Base-by-base conservation (phyloP, 1,139 yeast genomes). In the Debaryomyces coudertii region DNA sequence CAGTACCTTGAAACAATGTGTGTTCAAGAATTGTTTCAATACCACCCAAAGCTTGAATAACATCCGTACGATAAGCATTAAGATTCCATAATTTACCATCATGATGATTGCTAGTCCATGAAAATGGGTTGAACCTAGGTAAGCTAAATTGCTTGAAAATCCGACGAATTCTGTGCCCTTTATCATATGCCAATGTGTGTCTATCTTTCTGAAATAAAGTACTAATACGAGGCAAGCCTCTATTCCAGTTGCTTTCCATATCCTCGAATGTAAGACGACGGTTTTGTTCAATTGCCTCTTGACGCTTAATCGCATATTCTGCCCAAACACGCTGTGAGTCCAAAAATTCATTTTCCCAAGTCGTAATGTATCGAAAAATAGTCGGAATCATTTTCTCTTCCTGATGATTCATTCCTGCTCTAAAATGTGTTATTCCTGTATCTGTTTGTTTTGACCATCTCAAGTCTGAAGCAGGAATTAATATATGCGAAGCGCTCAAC, bases 311-410 rank as follows among this genome's bases (percentile, higher is more conserved):
- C 0, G 97, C 95, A 68, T 92, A 95, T 54, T 93, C 99, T 0
- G 96, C 92, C 99, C 99, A 95, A 1, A 93, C 99, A 51, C 97
- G 76, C 66, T 90, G 96, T 1, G 98, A 92, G 58, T 95, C 99
- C 43, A 83, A 63, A 60, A 93, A 90, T 61, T 95, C 99, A 54
- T 95, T 87, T 60, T 93, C 99, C 99, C 99, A 95, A 0, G 96
- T 83, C 0, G 97, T 85, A 33, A 95, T 82, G 61, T 95, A 95
- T 52, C 98, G 75, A 75, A 90, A 93, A 23, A 95, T 81, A 0
- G 97, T 93, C 6, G 99, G 99, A 47, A 95, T 92, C 58, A 87
- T 69, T 55, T 87, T 84, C 45, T 83, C 88, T 45, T 86, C 93
- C 47, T 83, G 81, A 54, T 87, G 92, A 12, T 85, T 79, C 95